These are phyloP conservation scores for Trifolium fragiferum DNA, from an alignment of 306 rosid genomes.

Conservation along the genomic window DNA sequence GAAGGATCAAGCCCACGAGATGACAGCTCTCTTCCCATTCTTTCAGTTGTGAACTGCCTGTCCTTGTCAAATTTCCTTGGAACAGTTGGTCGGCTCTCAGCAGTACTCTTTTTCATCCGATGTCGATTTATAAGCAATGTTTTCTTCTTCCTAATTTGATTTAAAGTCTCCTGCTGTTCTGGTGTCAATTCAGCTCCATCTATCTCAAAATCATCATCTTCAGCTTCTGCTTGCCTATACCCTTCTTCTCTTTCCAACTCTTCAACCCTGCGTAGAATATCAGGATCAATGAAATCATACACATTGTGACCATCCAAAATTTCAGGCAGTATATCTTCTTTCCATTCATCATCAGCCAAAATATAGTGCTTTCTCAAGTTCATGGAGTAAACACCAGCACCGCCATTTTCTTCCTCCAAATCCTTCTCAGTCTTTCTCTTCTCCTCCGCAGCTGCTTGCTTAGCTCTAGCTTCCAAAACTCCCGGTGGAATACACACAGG, in stretches of 20 bases:
- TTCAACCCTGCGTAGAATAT: constrained; percentile 73
- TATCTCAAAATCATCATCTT: constrained; percentile 67
- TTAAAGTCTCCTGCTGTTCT: constrained; percentile 68
- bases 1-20: constrained; percentile 73
- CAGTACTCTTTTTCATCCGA: constrained; percentile 85
- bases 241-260: constrained; percentile 90
- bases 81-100: constrained; percentile 80
- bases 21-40: constrained; percentile 90
- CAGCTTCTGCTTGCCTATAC: constrained; percentile 55
- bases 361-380: constrained; percentile 77
- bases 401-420: constrained; percentile 88
- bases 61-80: constrained; percentile 85
- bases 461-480: constrained; percentile 72
- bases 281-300: constrained; percentile 81
- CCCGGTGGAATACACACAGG: constrained; percentile 76
- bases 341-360: constrained; percentile 84
- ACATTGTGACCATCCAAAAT: constrained; percentile 92
- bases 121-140: constrained; percentile 71
- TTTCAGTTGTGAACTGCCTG: constrained; percentile 58
- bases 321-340: constrained; percentile 83
- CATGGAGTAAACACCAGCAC: constrained; percentile 89
- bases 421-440: constrained; percentile 74
- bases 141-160: constrained; percentile 74
- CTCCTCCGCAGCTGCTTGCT: constrained; percentile 64
- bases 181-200: constrained; percentile 67